Evolutionary conservation across 2,329 filamentous ascomycete species (phyloP).

Genomic region (Juglanconis sp.): DNA sequence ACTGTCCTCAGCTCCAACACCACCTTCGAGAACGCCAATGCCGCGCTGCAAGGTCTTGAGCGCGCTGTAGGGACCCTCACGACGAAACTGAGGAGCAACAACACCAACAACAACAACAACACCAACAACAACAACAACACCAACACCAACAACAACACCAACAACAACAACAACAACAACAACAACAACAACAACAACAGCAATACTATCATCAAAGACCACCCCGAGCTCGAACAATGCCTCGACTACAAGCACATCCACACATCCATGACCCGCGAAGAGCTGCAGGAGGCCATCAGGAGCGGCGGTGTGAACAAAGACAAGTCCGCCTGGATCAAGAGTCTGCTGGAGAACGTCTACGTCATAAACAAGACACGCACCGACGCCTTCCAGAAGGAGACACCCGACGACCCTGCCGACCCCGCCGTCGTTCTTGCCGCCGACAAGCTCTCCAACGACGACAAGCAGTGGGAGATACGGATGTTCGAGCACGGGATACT

Average conservation of each 20-base stretch:
- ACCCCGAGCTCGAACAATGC: conserved; percentile 11
- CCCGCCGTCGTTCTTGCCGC: conserved; percentile 42
- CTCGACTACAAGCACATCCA: conserved; percentile 72
- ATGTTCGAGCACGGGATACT: conserved; percentile 57
- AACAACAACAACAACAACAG: too few species aligned
- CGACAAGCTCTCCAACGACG: conserved; percentile 36
- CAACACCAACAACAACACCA: not conserved
- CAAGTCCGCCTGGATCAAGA: conserved; percentile 72
- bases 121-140: too few species aligned
- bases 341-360: conserved; percentile 69
- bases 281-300: conserved; percentile 68
- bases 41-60: conserved; percentile 60
- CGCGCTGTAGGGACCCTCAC: conserved; percentile 5
- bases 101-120: too few species aligned
- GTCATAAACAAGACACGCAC: conserved; percentile 55
- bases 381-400: conserved; percentile 41
- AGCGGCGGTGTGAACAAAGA: conserved; percentile 66
- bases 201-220: not conserved
- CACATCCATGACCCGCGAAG: conserved; percentile 46
- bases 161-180: too few species aligned
- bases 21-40: conserved; percentile 51
- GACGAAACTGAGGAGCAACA: not conserved
- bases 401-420: conserved; percentile 37
- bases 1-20: conserved; percentile 53
- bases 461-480: conserved; percentile 56